Evolutionary conservation across 768 basidiomycete genomes (phyloP).

Genomic region (Cystobasidiopsis lactophilus): DNA sequence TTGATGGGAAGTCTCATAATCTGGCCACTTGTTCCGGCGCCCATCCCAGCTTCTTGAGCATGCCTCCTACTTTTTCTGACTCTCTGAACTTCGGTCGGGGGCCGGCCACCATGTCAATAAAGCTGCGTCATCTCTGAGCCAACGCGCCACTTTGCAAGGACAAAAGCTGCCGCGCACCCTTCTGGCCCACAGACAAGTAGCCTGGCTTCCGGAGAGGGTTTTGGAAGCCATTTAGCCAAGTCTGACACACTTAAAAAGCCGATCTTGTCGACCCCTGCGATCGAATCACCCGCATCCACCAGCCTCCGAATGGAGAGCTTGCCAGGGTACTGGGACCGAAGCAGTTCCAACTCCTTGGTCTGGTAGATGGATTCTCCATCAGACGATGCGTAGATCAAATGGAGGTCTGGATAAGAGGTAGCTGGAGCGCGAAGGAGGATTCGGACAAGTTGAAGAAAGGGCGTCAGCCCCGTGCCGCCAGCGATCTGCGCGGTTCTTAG

Average conservation of each 20-base stretch:
- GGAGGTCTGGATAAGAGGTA: background rate
- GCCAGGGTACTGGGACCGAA: background rate
- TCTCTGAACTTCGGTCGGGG: slow-evolving; percentile 12
- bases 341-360: background rate
- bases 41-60: slow-evolving; percentile 14
- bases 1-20: no score
- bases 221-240: slow-evolving; percentile 7
- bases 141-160: background rate
- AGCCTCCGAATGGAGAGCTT: background rate
- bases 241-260: background rate
- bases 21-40: slow-evolving; percentile 11
- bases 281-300: no score
- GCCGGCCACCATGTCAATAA: slow-evolving; percentile 15
- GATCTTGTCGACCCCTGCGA: slow-evolving; percentile 1
- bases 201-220: background rate
- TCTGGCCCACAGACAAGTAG: slow-evolving; percentile 18
- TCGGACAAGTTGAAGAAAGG: slow-evolving; percentile 14
- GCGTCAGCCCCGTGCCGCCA: slow-evolving; percentile 20
- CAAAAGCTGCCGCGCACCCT: slow-evolving; percentile 1
- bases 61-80: slow-evolving; percentile 14
- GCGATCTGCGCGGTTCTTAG: slow-evolving; percentile 10
- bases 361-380: slow-evolving; percentile 9
- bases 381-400: slow-evolving; percentile 16
- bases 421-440: background rate
- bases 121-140: background rate